These are phyloP conservation scores for Suhomyces tanzawaensis DNA, from an alignment of 805 yeast species.

Conservation along the genomic window DNA sequence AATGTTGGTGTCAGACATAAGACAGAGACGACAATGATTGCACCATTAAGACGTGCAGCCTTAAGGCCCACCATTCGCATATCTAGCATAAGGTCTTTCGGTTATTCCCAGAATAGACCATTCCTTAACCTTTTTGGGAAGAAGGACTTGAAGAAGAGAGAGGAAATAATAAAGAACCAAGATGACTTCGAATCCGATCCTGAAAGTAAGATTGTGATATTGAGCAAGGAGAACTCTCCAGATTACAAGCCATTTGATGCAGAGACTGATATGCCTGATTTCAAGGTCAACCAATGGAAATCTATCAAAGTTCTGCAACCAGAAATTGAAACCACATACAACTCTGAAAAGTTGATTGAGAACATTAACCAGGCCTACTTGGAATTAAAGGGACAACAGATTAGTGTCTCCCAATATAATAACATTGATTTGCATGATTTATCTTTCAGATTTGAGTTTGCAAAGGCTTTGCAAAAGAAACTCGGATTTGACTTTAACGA, in stretches of 20 bases:
- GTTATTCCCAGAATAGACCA: conserved; percentile 12
- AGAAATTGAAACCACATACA: conserved; percentile 29
- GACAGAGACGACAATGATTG: background rate
- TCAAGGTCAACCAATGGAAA: conserved; percentile 38
- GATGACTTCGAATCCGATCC: conserved; percentile 35
- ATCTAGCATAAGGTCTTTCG: conserved; percentile 10
- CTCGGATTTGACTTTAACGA: conserved; percentile 58
- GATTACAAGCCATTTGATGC: conserved; percentile 22
- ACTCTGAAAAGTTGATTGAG: conserved; percentile 20
- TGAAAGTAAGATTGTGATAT: conserved; percentile 32
- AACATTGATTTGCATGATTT: conserved; percentile 38
- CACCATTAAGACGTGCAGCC: background rate
- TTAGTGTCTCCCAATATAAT: conserved; percentile 13
- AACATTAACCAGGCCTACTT: conserved; percentile 26
- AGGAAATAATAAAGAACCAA: conserved; percentile 37
- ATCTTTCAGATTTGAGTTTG: conserved; percentile 44
- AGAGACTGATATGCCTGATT: conserved; percentile 33
- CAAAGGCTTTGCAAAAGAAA: conserved; percentile 46
- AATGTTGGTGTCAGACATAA: background rate
- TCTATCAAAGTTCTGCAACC: conserved; percentile 17
- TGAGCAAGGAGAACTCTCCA: conserved; percentile 37
- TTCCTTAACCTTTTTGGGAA: conserved; percentile 36
- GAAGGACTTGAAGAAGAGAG: conserved; percentile 29
- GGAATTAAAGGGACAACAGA: conserved; percentile 16
- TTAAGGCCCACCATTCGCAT: conserved; percentile 6